Evolutionary conservation across 352 stramenopile species (phyloP).

Genomic region (Thalassiosira exigua): DNA sequence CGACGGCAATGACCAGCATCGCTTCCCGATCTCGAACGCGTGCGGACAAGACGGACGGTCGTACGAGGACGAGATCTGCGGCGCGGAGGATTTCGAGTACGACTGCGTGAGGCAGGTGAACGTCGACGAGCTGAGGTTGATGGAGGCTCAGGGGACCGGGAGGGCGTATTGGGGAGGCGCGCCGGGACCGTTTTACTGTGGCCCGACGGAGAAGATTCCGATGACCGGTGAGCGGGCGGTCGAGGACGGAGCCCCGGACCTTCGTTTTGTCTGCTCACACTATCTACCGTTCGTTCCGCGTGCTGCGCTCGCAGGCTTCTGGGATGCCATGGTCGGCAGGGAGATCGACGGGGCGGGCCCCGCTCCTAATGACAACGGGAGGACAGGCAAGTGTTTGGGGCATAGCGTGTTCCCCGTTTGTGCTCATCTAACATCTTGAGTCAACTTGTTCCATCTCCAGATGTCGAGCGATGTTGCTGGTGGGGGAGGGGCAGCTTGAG

Average conservation of each 20-base stretch:
- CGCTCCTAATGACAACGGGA: constrained; percentile 21
- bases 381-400: no score
- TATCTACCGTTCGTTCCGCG: no score
- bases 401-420: no score
- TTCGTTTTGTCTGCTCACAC: no score
- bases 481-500: constrained; percentile 35
- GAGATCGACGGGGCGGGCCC: constrained; percentile 30
- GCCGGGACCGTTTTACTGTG: constrained; percentile 40
- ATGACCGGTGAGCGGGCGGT: no score
- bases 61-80: constrained; percentile 17
- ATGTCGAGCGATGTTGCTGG: constrained; percentile 53
- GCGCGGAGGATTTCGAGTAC: background rate
- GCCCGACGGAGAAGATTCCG: constrained; percentile 1
- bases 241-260: no score
- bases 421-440: no score
- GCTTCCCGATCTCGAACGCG: constrained; percentile 20
- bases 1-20: constrained; percentile 15
- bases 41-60: constrained; percentile 24
- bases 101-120: background rate
- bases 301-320: no score
- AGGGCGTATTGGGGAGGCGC: constrained; percentile 1
- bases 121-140: constrained; percentile 22
- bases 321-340: constrained; percentile 31
- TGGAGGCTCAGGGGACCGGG: constrained; percentile 25
- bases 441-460: no score